phyloP scores from a whole-genome alignment of 73 alveolate genomes.

The Paramecium primaurelia region DNA sequence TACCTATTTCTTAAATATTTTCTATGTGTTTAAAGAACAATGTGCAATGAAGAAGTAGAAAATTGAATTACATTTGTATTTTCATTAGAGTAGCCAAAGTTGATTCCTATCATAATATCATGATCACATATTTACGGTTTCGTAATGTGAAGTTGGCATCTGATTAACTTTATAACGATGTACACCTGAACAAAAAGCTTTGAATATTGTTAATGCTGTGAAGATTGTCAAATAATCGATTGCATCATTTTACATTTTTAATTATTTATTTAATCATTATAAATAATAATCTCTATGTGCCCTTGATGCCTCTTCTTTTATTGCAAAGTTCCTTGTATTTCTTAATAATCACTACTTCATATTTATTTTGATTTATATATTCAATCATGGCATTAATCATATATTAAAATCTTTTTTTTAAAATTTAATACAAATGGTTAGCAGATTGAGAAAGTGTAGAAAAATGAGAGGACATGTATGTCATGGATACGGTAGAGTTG shows the following conservation, averaged over 20 bases:
- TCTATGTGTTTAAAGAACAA: neutral
- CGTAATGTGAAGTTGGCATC: neutral
- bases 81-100: slow-evolving; percentile 36
- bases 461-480: slow-evolving; percentile 97
- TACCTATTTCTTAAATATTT: neutral
- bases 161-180: neutral
- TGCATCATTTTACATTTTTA: neutral
- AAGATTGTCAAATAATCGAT: neutral
- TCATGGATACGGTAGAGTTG: slow-evolving; percentile 96
- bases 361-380: neutral
- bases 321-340: neutral
- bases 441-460: slow-evolving; percentile 86
- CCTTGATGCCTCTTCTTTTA: neutral
- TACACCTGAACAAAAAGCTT: neutral
- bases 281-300: neutral
- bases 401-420: slow-evolving; percentile 36
- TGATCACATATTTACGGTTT: neutral
- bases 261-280: neutral
- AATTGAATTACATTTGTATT: slow-evolving; percentile 12
- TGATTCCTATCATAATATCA: neutral
- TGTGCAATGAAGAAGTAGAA: neutral
- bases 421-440: slow-evolving; percentile 70
- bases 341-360: neutral
- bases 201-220: neutral
- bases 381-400: neutral